A percentile compares a stretch with the other conserved stretches of the same genome.
Evolutionary conservation across 2,329 filamentous ascomycete genomes (phyloP).

Genomic region (Atkinsonella hypoxylon): DNA sequence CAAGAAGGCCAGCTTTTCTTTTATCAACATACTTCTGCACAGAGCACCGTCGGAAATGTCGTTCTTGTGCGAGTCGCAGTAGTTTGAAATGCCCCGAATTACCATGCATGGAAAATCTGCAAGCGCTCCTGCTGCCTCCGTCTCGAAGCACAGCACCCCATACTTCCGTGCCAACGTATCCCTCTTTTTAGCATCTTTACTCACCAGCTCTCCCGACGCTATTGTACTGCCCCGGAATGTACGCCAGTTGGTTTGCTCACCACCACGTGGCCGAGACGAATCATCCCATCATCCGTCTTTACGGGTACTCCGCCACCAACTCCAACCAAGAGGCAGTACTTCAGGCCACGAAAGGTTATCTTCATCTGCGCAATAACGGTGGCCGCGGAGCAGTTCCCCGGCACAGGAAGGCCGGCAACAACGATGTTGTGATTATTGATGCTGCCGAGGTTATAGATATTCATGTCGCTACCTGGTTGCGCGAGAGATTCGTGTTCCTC

Average conservation of each 20-base stretch:
- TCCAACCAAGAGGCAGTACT: constrained; percentile 13
- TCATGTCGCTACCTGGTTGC: constrained; percentile 4
- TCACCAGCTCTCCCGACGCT: constrained; percentile 9
- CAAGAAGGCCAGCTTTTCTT: too few species aligned
- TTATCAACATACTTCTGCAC: too few species aligned
- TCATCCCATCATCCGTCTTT: constrained; percentile 9
- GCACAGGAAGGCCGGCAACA: constrained; percentile 18
- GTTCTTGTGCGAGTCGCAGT: constrained; percentile 11
- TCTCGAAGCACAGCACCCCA: constrained; percentile 11
- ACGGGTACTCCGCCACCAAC: constrained; percentile 13
- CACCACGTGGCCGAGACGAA: constrained; percentile 14
- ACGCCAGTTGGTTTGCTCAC: constrained; percentile 10
- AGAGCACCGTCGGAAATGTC: too few species aligned
- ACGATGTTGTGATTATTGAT: constrained; percentile 21
- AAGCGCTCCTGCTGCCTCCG: constrained; percentile 10
- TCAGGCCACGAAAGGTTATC: constrained; percentile 19
- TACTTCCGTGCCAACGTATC: constrained; percentile 6
- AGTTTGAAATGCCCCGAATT: constrained; percentile 10
- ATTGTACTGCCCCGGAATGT: constrained; percentile 10
- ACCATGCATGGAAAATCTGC: constrained; percentile 9
- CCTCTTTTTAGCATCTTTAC: constrained; percentile 9
- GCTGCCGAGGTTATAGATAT: constrained; percentile 17
- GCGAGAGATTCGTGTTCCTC: constrained; percentile 11
- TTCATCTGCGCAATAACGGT: constrained; percentile 21
- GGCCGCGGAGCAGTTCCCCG: constrained; percentile 19